Base-by-base conservation (phyloP, 2,329 filamentous ascomycete genomes). In the Leptographium radiaticola region DNA sequence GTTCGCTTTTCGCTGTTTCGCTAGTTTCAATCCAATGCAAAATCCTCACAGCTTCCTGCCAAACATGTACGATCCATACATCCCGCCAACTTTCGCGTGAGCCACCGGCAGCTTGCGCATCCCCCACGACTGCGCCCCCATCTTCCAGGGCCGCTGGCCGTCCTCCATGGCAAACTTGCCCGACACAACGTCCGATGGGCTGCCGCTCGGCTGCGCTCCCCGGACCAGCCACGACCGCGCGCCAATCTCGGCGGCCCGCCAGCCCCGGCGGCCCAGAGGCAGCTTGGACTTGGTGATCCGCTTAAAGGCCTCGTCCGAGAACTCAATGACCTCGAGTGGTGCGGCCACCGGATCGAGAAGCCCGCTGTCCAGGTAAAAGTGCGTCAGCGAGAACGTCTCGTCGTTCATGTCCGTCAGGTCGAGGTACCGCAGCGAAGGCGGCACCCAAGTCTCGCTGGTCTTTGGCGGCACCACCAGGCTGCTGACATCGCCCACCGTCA, bases 41-140 rank as follows among this genome's bases (percentile, higher is more conserved):
- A 3, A 25, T 25, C 36, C 36, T 71, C 67, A 81, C 54, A 81
- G 66, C 63, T 76, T 75, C 60, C 77, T 70, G 62, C 77, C 77
- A 68, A 81, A 82, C 79, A 82, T 82, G 62, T 77, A 81, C 30
- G 72, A 77, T 25, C 93, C 93, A 65, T 97, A 96, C 64, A 95
- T 94, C 58, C 89, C 89, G 62, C 95, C 93, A 31, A 97, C 86
- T 67, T 97, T 91, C 52, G 90, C 88, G 63, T 83, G 81, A 31
- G 87, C 89, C 60, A 97, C 84, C n/a, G 91, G 94, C 44, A 97
- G 77, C 71, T 97, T 93, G 58, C 86, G 77, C 81, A 89, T 89
- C 40, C 87, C 87, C 87, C 87, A 91, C 70, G 82, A 87, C 61
- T 81, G 79, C 49, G 87, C 87, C 36, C 87, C 87, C 84, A 89